These are phyloP conservation scores for Chrysoporthe deuterocubensis DNA, from an alignment of 2,329 filamentous ascomycete species.

Conservation along the genomic window DNA sequence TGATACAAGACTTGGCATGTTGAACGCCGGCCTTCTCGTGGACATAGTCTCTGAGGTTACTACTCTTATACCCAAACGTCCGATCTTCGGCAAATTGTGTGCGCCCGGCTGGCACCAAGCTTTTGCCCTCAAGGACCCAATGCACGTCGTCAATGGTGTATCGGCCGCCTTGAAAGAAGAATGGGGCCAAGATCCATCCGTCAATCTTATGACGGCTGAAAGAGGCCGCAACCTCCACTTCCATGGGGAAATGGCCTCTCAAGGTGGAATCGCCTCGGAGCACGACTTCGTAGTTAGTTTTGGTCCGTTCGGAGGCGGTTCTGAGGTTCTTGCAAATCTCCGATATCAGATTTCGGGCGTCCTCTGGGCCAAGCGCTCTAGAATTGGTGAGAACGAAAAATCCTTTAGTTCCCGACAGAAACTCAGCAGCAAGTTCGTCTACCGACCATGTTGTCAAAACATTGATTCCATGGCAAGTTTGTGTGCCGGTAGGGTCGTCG, in stretches of 20 bases:
- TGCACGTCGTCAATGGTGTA: conserved; percentile 62
- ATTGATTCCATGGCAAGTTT: conserved; percentile 61
- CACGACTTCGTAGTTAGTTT: conserved; percentile 54
- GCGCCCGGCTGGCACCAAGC: conserved; percentile 50
- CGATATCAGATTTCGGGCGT: conserved; percentile 48
- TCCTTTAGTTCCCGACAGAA: conserved; percentile 46
- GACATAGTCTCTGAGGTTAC: conserved; percentile 56
- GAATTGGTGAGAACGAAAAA: conserved; percentile 67
- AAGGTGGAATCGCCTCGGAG: conserved; percentile 61
- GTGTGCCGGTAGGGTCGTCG: conserved; percentile 64
- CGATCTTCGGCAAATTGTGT: conserved; percentile 63
- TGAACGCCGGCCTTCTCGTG: conserved; percentile 55
- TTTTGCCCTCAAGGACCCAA: conserved; percentile 58
- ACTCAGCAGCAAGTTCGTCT: conserved; percentile 38
- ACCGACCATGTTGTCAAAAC: conserved; percentile 56
- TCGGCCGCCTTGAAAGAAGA: conserved; percentile 62
- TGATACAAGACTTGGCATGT: conserved; percentile 34
- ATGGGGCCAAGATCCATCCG: conserved; percentile 58
- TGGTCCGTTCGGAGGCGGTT: conserved; percentile 42
- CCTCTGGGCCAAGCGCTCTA: conserved; percentile 54
- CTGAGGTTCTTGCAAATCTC: conserved; percentile 43
- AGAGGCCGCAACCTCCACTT: conserved; percentile 44
- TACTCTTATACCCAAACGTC: conserved; percentile 60
- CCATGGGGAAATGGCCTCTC: conserved; percentile 60
- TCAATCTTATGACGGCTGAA: too few species aligned